phyloP scores from a whole-genome alignment of 2,329 filamentous ascomycete genomes.

The Epichloe brachyelytri region DNA sequence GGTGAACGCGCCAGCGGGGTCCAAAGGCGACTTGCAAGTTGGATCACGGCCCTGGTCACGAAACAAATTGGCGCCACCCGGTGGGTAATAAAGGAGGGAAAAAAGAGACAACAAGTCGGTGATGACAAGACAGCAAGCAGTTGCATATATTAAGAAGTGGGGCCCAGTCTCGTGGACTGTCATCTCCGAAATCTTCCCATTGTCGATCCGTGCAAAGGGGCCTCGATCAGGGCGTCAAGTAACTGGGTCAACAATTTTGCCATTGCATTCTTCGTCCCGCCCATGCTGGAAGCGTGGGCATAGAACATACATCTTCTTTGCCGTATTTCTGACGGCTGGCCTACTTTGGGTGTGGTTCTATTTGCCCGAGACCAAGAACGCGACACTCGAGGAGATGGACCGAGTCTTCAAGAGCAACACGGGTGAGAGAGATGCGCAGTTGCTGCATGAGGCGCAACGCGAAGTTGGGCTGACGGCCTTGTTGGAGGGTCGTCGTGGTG shows the following conservation, averaged over 20 bases:
- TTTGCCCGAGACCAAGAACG: slow-evolving; percentile 41
- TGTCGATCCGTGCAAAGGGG: slow-evolving; percentile 18
- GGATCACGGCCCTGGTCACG: too few relatives aligned
- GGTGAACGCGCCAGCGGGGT: too few relatives aligned
- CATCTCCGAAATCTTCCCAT: slow-evolving; percentile 33
- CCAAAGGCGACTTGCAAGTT: too few relatives aligned
- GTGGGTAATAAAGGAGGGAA: too few relatives aligned
- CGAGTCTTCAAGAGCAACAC: slow-evolving; percentile 32
- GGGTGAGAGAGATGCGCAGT: slow-evolving; percentile 13
- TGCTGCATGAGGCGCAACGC: slow-evolving; percentile 13
- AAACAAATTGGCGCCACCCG: too few relatives aligned
- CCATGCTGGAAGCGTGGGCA: slow-evolving; percentile 23
- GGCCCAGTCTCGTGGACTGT: slow-evolving; percentile 35
- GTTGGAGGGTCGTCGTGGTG: not conserved
- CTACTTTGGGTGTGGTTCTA: slow-evolving; percentile 36
- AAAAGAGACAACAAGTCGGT: too few relatives aligned
- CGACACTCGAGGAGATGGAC: slow-evolving; percentile 41
- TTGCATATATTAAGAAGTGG: slow-evolving; percentile 10
- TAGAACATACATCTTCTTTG: slow-evolving; percentile 47
- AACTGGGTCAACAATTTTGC: slow-evolving; percentile 30
- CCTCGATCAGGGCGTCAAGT: slow-evolving; percentile 20
- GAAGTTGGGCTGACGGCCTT: slow-evolving; percentile 12
- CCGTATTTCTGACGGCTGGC: slow-evolving; percentile 32
- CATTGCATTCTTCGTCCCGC: slow-evolving; percentile 31
- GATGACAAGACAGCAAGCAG: not conserved